A percentile compares a stretch with the other conserved stretches of the same genome.
phyloP scores from a whole-genome alignment of 192 early-diverging fungal species.

The Paraglomus occultum region DNA sequence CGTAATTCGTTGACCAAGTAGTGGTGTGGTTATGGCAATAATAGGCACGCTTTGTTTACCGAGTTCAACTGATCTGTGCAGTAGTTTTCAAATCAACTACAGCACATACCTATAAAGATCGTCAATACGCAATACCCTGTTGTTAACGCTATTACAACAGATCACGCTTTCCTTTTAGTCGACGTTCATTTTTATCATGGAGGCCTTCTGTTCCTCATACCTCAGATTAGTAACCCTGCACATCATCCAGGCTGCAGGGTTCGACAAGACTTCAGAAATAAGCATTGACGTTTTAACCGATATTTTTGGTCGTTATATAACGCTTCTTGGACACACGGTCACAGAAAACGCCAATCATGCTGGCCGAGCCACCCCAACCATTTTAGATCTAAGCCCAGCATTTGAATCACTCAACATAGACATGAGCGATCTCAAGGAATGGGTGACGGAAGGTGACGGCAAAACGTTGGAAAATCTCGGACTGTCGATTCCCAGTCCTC shows the following conservation, averaged over 20 bases:
- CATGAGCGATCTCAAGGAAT: constrained; percentile 39
- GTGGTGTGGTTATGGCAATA: too few species aligned
- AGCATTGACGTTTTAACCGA: constrained; percentile 48
- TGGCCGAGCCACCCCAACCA: constrained; percentile 43
- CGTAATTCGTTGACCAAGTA: too few species aligned
- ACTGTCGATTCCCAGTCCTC: too few species aligned
- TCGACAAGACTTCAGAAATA: constrained; percentile 46
- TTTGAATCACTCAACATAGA: constrained; percentile 47
- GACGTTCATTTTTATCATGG: background rate
- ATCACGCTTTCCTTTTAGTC: too few species aligned
- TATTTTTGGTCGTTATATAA: constrained; percentile 50
- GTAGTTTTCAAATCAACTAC: too few species aligned
- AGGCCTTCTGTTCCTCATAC: constrained; percentile 46
- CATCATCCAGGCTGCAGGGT: constrained; percentile 52
- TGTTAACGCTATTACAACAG: too few species aligned
- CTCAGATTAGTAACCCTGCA: constrained; percentile 49
- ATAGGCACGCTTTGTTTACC: too few species aligned
- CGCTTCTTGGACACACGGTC: constrained; percentile 43
- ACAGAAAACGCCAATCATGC: constrained; percentile 47
- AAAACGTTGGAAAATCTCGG: constrained; percentile 22
- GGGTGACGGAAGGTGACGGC: constrained; percentile 47
- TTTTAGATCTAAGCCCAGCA: constrained; percentile 43
- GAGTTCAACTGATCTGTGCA: too few species aligned
- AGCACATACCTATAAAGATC: too few species aligned
- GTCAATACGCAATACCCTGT: too few species aligned